Evolutionary conservation across 139 green algal genomes (phyloP).

Genomic region (Volvox africanus): DNA sequence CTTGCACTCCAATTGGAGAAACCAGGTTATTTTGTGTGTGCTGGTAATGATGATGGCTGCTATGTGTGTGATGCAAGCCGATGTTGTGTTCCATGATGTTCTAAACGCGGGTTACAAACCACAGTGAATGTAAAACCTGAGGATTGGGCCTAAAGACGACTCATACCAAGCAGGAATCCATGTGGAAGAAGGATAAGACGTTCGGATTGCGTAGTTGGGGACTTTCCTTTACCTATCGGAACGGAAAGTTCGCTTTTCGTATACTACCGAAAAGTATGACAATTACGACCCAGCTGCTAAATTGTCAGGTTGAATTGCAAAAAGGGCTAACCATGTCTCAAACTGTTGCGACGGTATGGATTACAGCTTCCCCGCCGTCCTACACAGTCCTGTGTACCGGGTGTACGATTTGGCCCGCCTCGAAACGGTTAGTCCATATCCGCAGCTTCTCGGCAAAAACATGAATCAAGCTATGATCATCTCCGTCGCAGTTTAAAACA

Average conservation of each 20-base stretch:
- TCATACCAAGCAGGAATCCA: neutral
- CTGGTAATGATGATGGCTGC: constrained; percentile 10
- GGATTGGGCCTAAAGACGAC: too few relatives aligned
- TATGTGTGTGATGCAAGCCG: constrained; percentile 21
- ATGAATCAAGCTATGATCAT: too few relatives aligned
- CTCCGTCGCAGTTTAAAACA: too few relatives aligned
- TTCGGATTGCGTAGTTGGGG: neutral
- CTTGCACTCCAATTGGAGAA: neutral
- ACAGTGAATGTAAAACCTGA: too few relatives aligned
- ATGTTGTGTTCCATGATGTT: neutral
- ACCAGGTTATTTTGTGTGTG: neutral
- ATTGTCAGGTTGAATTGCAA: neutral
- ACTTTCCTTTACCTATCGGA: too few relatives aligned
- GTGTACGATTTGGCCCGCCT: neutral
- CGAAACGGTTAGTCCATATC: neutral
- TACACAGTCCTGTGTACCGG: neutral
- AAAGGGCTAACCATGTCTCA: too few relatives aligned
- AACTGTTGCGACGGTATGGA: too few relatives aligned
- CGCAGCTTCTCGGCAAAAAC: too few relatives aligned
- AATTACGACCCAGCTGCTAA: neutral
- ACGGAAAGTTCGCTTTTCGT: neutral
- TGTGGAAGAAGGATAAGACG: neutral
- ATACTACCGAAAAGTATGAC: neutral
- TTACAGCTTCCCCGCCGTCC: neutral
- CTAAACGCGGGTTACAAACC: too few relatives aligned